Evolutionary conservation across 2,329 filamentous ascomycete genomes (phyloP).

Genomic region (Aspergillus sp.): DNA sequence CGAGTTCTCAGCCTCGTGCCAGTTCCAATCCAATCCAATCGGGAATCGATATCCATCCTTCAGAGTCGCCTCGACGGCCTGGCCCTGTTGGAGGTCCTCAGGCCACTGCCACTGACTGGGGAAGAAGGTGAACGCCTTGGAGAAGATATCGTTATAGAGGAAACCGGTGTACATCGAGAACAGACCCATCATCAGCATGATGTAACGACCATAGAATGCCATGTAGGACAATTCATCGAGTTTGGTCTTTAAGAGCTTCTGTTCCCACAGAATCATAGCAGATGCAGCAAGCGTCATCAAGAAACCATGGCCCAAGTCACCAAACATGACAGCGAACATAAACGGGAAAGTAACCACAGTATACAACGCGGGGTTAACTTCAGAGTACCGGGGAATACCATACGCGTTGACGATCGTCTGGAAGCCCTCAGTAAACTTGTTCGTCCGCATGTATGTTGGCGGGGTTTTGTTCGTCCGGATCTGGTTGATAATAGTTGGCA

Average conservation of each 20-base stretch:
- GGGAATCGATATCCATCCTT: conserved; percentile 79
- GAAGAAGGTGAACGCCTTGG: conserved; percentile 83
- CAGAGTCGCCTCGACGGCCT: conserved; percentile 60
- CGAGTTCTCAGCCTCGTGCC: conserved; percentile 94
- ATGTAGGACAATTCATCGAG: conserved; percentile 96
- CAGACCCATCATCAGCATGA: conserved; percentile 94
- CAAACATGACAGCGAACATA: conserved; percentile 99
- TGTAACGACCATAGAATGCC: conserved; percentile 98
- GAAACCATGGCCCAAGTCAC: conserved; percentile 87
- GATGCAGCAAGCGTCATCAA: conserved; percentile 79
- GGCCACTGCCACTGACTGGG: conserved; percentile 86
- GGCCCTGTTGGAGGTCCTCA: conserved; percentile 57
- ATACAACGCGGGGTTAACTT: conserved; percentile 92
- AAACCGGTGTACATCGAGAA: conserved; percentile 97
- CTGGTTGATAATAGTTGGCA: conserved; percentile 97
- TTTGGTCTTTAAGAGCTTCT: conserved; percentile 72
- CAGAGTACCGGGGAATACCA: conserved; percentile 92
- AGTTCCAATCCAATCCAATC: conserved; percentile 91
- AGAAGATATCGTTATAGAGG: conserved; percentile 97
- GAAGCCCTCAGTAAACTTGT: conserved; percentile 97
- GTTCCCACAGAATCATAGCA: conserved; percentile 97
- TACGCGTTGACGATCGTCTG: conserved; percentile 99
- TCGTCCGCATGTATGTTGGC: conserved; percentile 94
- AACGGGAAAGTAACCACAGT: conserved; percentile 99
- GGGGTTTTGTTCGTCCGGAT: conserved; percentile 96